These are phyloP conservation scores for Lentinula detonsa DNA, from an alignment of 768 basidiomycete species.

Conservation along the genomic window DNA sequence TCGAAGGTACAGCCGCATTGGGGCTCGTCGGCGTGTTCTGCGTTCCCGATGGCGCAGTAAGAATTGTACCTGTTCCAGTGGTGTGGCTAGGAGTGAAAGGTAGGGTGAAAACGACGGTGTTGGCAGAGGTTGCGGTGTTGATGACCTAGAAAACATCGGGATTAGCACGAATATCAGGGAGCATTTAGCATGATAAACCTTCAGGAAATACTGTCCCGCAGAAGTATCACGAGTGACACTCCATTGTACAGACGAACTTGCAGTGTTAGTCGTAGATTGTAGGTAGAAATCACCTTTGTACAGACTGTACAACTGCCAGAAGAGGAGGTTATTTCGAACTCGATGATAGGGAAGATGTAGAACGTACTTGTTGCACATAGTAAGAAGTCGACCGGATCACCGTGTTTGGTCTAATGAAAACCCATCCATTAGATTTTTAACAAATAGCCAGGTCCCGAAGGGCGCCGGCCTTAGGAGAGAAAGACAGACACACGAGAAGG, in stretches of 20 bases:
- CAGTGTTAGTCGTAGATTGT: conserved; percentile 51
- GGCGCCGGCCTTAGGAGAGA: too few species aligned
- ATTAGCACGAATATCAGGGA: not conserved
- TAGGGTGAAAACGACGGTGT: conserved; percentile 43
- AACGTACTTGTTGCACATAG: conserved; percentile 51
- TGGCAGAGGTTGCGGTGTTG: conserved; percentile 40
- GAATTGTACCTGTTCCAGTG: conserved; percentile 37
- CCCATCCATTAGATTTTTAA: not conserved
- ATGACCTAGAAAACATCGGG: conserved; percentile 32
- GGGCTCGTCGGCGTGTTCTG: conserved; percentile 56
- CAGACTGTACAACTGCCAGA: conserved; percentile 49
- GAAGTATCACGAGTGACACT: conserved; percentile 40
- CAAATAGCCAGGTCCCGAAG: not conserved
- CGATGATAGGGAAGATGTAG: not conserved
- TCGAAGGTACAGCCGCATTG: conserved; percentile 39
- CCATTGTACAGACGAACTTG: conserved; percentile 51
- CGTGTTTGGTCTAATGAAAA: conserved; percentile 32
- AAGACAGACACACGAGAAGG: conserved; percentile 40
- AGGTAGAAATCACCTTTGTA: conserved; percentile 60
- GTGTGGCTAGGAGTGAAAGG: conserved; percentile 44
- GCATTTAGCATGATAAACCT: conserved; percentile 16
- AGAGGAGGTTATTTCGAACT: not conserved
- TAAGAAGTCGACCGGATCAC: conserved; percentile 60
- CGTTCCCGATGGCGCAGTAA: conserved; percentile 41
- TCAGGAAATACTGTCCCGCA: conserved; percentile 18